Conservation (phyloP, 1,139 yeast species). For the Hyphopichia wangnamkhiaoensis region DNA sequence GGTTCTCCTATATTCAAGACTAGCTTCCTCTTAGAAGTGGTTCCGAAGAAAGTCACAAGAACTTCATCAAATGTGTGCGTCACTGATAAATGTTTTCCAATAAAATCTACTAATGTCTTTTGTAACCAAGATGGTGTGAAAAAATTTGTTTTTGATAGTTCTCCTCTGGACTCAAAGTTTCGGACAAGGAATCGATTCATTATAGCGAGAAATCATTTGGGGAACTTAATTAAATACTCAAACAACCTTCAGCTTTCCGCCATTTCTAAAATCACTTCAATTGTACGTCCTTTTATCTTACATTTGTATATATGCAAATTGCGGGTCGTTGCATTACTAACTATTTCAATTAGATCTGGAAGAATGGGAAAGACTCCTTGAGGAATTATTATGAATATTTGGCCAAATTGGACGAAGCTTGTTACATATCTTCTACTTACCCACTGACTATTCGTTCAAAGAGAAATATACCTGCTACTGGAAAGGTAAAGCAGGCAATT, state of each 20-base stretch:
- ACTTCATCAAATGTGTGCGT: neutral
- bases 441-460: neutral
- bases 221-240: slow-evolving; percentile 11
- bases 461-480: neutral
- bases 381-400: slow-evolving; percentile 21
- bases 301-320: too few relatives aligned
- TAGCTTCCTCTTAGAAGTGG: neutral
- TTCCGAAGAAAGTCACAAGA: neutral
- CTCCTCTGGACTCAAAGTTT: slow-evolving; percentile 5
- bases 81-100: neutral
- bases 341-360: slow-evolving; percentile 20
- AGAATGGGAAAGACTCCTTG: slow-evolving; percentile 12
- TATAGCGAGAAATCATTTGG: slow-evolving; percentile 19
- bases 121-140: neutral
- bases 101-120: neutral
- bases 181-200: slow-evolving; percentile 24
- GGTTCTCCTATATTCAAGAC: neutral
- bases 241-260: slow-evolving; percentile 9
- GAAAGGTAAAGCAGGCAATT: neutral
- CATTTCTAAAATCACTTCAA: slow-evolving; percentile 18
- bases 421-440: neutral
- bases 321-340: neutral
- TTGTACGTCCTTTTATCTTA: too few relatives aligned
- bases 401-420: slow-evolving; percentile 9
- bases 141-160: neutral